A percentile compares a stretch with the other conserved stretches of the same genome.
These are phyloP conservation scores for Geranium brycei DNA, from an alignment of 345 rosid genomes.

Conservation along the genomic window DNA sequence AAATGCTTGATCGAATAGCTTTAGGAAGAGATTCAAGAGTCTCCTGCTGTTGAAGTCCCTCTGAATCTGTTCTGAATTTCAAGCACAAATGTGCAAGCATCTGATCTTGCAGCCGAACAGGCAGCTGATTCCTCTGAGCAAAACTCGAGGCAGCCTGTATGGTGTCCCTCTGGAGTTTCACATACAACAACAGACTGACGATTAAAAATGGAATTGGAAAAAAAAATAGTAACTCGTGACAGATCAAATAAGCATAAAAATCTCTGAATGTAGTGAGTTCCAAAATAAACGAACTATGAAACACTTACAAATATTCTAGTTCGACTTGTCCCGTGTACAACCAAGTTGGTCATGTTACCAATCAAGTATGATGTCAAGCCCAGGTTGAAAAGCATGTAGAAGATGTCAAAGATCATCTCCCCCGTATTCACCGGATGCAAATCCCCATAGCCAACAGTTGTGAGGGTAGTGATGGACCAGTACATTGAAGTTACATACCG, in stretches of 20 bases:
- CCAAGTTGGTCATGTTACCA: slow-evolving; percentile 96
- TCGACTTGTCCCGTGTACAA: slow-evolving; percentile 81
- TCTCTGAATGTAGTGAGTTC: no score
- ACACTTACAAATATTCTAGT: slow-evolving; percentile 78
- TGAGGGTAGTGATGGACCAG: slow-evolving; percentile 91
- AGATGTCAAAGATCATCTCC: slow-evolving; percentile 79
- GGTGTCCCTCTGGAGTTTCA: slow-evolving; percentile 38
- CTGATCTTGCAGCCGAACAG: slow-evolving; percentile 54
- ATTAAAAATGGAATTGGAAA: not conserved
- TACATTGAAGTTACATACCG: slow-evolving; percentile 81
- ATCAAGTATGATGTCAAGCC: slow-evolving; percentile 83
- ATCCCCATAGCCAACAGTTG: slow-evolving; percentile 94
- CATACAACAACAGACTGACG: not conserved
- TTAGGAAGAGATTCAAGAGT: slow-evolving; percentile 71
- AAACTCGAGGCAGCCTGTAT: slow-evolving; percentile 70
- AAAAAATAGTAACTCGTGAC: not conserved
- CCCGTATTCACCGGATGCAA: slow-evolving; percentile 70
- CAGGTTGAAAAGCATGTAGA: slow-evolving; percentile 83
- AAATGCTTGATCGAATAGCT: slow-evolving; percentile 66
- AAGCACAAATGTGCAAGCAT: slow-evolving; percentile 71
- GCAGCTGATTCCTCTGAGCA: slow-evolving; percentile 54
- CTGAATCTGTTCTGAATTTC: slow-evolving; percentile 65
- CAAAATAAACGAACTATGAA: not conserved
- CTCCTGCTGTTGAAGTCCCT: slow-evolving; percentile 68
- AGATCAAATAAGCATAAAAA: no score